Base-by-base conservation (phyloP, 148 eudicot species). In the Linanthus parryae region DNA sequence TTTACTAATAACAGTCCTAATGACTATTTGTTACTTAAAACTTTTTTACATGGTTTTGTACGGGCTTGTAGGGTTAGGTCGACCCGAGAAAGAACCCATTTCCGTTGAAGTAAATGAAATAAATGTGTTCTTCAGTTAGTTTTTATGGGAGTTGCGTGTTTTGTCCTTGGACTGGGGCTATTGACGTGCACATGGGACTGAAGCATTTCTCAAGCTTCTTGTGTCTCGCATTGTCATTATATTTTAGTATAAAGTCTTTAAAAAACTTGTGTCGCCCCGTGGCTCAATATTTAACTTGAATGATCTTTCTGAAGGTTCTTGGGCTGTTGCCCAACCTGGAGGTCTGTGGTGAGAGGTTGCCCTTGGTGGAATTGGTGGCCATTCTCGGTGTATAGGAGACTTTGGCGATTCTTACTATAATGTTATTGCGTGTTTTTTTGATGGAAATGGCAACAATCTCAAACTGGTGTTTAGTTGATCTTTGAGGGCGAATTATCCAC, bases 291-390 rank as follows among this genome's bases (percentile, higher is more conserved):
- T 78, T 82, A 82, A 75, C 82, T 75, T 73, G 73, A 70, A 75
- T 82, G 81, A 51, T 82, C 77, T 82, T 82, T 73, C 72, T 82
- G 89, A 82, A 82, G 89, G 89, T 82, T 82, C 65, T 64, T 72
- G 71, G 84, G 89, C 76, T 62, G 72, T 78, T 82, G 84, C 89
- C 84, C 78, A 70, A 73, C 82, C 81, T 75, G 89, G 79, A 66
- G 89, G 82, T 73, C 84, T 78, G 54, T 82, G 88, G 84, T 82
- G 89, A 68, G 88, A 75, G 65, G 84, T 78, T 78, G 77, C 82
- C 89, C 84, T 67, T 75, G 88, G 79, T 82, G 88, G 84, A 74
- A 69, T 75, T 79, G 85, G 75, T 79, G 73, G 73, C 79, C 59
- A 74, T 73, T 81, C 88, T 66, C 49, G 30, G 61, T 81, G 80